Evolutionary conservation across 2,329 filamentous ascomycete genomes (phyloP), one percentile per base, ranked within the genome.

Genomic region (Fusarium foetens): DNA sequence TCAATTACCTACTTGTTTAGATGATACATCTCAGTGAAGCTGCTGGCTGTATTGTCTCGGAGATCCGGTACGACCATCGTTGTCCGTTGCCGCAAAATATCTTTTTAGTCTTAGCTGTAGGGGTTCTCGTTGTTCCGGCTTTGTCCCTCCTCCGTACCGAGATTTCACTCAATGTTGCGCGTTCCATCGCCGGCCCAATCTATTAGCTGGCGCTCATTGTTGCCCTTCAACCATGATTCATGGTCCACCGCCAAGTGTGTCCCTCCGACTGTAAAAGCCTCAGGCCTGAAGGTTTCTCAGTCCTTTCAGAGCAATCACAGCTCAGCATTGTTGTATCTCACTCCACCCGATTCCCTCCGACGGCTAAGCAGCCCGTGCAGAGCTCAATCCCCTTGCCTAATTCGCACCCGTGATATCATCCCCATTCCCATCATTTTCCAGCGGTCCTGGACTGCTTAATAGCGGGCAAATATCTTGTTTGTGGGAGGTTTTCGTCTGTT

Each of bases 331-430:
- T 70, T 66, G 57, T 73, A 76, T 67, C 59, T 57, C 73, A 76
- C 73, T 71, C 79, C 79, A 81, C 80, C 80, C 79, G 79, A 75
- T 68, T 81, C 79, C 79, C 77, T 70, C 79, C 79, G 80, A 78
- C 45, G 71, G 77, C 76, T 76, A 77, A 77, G 61, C 62, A 75
- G 68, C 64, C 74, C 72, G 75, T 79, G 77, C 74, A 62, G 72
- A 78, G 58, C 41, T 64, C 65, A 52, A 51, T 55, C 59, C 72
- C 71, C 62, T 68, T 46, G 66, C 57, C 35, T 75, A 59, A 79
- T 80, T 78, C 71, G 65, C 79, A 80, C 79, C 70, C 51, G 54
- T 48, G 58, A 49, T 65, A 54, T 66, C 45, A 58, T 70, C 38
- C 23, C 43, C 58, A 66, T 57, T 72, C 53, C 52, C 52, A 62